Percentiles rank a stretch among this genome's conserved stretches.
Evolutionary conservation across 805 yeast species (phyloP).

Genomic region (Saturnispora sekii): DNA sequence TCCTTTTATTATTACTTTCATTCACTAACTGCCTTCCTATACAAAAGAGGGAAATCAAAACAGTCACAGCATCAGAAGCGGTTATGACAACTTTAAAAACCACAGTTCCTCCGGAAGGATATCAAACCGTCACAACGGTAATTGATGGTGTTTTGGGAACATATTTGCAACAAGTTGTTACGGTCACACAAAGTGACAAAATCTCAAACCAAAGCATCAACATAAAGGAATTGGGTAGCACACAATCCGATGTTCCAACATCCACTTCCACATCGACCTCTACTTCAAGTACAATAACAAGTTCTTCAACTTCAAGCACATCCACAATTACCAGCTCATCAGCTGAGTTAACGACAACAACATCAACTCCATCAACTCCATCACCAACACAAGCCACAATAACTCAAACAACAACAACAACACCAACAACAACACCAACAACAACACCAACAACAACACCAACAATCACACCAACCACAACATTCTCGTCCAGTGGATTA

Average conservation of each 20-base stretch:
- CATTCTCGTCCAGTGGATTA: conserved; percentile 14
- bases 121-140: conserved; percentile 15
- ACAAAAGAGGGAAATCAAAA: conserved; percentile 21
- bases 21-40: conserved; percentile 6
- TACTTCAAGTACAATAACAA: no score
- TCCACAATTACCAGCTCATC: conserved; percentile 8
- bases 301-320: conserved; percentile 11
- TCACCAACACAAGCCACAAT: conserved; percentile 9
- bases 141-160: conserved; percentile 15
- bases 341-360: conserved; percentile 9
- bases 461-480: conserved; percentile 26
- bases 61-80: conserved; percentile 19
- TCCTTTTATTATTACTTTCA: neutral
- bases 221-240: conserved; percentile 7
- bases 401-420: neutral
- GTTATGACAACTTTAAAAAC: conserved; percentile 18
- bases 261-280: conserved; percentile 5
- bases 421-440: conserved; percentile 26
- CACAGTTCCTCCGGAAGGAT: conserved; percentile 12
- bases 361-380: conserved; percentile 12
- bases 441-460: conserved; percentile 30
- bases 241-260: conserved; percentile 1
- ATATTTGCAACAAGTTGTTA: conserved; percentile 18
- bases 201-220: conserved; percentile 3
- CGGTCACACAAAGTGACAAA: conserved; percentile 14